Conservation (phyloP, 768 basidiomycete genomes). For the Boletus patriciae region DNA sequence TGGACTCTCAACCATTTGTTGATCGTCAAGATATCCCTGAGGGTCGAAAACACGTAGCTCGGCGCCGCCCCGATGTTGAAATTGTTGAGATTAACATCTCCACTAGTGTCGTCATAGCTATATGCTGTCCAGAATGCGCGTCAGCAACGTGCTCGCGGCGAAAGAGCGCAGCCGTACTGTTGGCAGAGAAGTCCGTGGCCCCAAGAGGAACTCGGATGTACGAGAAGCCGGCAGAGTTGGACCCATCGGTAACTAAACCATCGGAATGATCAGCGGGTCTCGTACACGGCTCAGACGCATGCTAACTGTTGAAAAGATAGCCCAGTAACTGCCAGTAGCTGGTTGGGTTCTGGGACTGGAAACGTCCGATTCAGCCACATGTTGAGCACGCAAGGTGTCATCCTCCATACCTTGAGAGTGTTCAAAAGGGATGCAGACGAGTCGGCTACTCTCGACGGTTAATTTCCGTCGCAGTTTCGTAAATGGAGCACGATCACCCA, state of each 20-base stretch:
- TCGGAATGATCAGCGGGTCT: neutral
- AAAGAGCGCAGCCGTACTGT: conserved; percentile 36
- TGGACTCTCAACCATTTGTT: conserved; percentile 56
- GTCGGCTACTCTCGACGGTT: conserved; percentile 51
- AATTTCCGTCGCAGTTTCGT: neutral
- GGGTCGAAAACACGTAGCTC: conserved; percentile 59
- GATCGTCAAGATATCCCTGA: conserved; percentile 61
- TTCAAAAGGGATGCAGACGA: conserved; percentile 62
- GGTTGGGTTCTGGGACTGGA: conserved; percentile 47
- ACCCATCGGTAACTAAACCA: conserved; percentile 52
- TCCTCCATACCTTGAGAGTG: conserved; percentile 57
- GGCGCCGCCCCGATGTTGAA: conserved; percentile 63
- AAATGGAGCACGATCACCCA: conserved; percentile 28
- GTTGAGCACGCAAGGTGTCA: neutral
- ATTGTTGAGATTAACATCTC: conserved; percentile 55
- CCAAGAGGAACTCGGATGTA: conserved; percentile 72
- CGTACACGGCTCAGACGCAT: neutral
- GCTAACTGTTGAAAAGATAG: conserved; percentile 52
- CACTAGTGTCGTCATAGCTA: conserved; percentile 61
- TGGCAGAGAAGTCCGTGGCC: conserved; percentile 70
- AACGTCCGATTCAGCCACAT: conserved; percentile 3
- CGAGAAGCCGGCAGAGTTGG: conserved; percentile 63
- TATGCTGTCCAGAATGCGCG: conserved; percentile 44
- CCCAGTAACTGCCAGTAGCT: conserved; percentile 61
- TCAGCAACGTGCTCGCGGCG: conserved; percentile 2